Percentiles rank a stretch among this genome's conserved stretches.
These are phyloP conservation scores for Scheffersomyces titani DNA, from an alignment of 1,139 yeast species.

Conservation along the genomic window DNA sequence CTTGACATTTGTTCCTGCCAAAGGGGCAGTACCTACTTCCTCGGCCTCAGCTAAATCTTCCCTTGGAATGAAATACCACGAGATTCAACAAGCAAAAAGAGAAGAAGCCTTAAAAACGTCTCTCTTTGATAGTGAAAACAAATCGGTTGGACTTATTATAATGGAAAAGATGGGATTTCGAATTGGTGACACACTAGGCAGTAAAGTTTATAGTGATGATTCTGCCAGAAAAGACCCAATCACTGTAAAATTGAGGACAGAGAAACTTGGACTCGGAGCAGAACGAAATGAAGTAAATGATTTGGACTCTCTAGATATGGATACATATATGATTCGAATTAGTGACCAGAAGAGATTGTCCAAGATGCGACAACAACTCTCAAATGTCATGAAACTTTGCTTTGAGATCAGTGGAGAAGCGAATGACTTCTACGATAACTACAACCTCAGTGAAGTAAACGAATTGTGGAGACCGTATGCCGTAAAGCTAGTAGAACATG, in stretches of 20 bases:
- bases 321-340: conserved; percentile 2
- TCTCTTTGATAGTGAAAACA: conserved; percentile 6
- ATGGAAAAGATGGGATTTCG: conserved; percentile 61
- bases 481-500: conserved; percentile 1
- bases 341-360: conserved; percentile 3
- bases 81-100: background rate
- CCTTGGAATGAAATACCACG: conserved; percentile 1
- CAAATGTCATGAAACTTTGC: conserved; percentile 21
- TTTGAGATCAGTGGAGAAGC: conserved; percentile 30
- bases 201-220: background rate
- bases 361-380: conserved; percentile 5
- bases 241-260: conserved; percentile 8
- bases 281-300: background rate
- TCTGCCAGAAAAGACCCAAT: conserved; percentile 8
- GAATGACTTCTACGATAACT: conserved; percentile 13
- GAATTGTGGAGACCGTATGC: conserved; percentile 27
- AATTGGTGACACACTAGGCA: conserved; percentile 46
- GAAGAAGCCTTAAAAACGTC: conserved; percentile 7
- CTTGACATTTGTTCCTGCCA: background rate
- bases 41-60: background rate
- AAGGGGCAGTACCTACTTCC: background rate
- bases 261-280: conserved; percentile 14
- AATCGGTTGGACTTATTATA: conserved; percentile 49
- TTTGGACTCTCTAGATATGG: conserved; percentile 1
- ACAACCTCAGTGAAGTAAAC: conserved; percentile 13